These are phyloP conservation scores for Penicillium cataractarum DNA, from an alignment of 495 filamentous ascomycete genomes.

Conservation along the genomic window DNA sequence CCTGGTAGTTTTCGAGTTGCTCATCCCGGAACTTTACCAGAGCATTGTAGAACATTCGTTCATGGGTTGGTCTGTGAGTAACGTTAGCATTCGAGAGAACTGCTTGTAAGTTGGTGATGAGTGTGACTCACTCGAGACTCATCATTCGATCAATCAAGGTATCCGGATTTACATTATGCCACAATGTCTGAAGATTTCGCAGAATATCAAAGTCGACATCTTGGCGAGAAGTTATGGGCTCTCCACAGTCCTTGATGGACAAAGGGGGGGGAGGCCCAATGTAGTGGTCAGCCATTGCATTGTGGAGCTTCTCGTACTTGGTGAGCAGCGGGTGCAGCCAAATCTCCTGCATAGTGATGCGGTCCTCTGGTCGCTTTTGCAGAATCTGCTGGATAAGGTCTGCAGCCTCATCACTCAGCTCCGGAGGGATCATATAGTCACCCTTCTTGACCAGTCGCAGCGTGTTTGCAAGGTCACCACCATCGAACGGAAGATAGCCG, in stretches of 20 bases:
- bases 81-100: not conserved
- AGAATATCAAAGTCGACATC: conserved; percentile 80
- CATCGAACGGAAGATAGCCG: conserved; percentile 81
- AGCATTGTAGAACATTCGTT: conserved; percentile 88
- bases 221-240: conserved; percentile 48
- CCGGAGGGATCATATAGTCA: conserved; percentile 69
- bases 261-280: conserved; percentile 59
- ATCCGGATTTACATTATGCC: conserved; percentile 79
- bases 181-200: conserved; percentile 81
- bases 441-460: conserved; percentile 70
- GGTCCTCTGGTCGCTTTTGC: conserved; percentile 68
- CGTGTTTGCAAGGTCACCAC: conserved; percentile 58
- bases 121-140: conserved; percentile 63
- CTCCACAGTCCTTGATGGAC: conserved; percentile 56
- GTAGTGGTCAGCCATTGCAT: conserved; percentile 50
- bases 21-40: conserved; percentile 79
- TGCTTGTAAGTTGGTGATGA: conserved; percentile 3
- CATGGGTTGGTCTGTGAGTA: conserved; percentile 69
- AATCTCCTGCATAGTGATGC: conserved; percentile 76
- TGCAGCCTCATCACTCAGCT: conserved; percentile 70
- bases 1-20: conserved; percentile 80
- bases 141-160: conserved; percentile 67
- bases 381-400: conserved; percentile 79
- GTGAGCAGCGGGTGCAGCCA: conserved; percentile 82
- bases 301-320: conserved; percentile 72